phyloP scores from a whole-genome alignment of 352 stramenopile genomes.

The Globisporangium acanthophoron region DNA sequence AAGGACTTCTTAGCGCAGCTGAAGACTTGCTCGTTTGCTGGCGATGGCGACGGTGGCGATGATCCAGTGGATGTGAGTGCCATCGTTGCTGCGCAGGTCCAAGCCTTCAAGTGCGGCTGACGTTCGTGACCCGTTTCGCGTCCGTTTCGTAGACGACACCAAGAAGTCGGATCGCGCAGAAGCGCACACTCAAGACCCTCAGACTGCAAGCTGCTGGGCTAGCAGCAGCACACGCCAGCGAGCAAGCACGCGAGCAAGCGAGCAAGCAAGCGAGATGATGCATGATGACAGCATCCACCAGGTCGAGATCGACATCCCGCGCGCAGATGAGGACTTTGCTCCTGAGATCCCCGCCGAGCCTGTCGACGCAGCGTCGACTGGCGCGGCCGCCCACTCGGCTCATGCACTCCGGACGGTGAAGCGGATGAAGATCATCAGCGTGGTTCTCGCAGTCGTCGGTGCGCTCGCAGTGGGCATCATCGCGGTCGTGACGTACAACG shows the following conservation, averaged over 20 bases:
- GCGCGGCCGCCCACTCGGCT: background rate
- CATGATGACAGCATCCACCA: slow-evolving; percentile 6
- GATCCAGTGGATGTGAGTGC: background rate
- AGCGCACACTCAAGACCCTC: too few relatives aligned
- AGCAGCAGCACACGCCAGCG: too few relatives aligned
- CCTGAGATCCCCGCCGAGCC: background rate
- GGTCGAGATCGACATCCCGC: slow-evolving; percentile 6
- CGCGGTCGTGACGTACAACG: slow-evolving; percentile 4
- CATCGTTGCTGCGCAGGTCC: slow-evolving; percentile 1
- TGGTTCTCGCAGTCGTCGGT: slow-evolving; percentile 11
- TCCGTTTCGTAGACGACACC: background rate
- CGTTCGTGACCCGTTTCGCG: background rate
- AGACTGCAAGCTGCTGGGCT: background rate
- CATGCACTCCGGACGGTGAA: background rate
- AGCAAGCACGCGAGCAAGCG: background rate
- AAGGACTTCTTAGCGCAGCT: slow-evolving; percentile 36
- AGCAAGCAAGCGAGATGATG: slow-evolving; percentile 1
- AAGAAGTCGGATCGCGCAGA: too few relatives aligned
- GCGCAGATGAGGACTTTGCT: background rate
- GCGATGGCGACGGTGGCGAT: background rate
- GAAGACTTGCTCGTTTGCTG: slow-evolving; percentile 5
- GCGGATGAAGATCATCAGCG: slow-evolving; percentile 14
- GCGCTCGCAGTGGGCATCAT: slow-evolving; percentile 10
- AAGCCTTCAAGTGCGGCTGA: background rate
- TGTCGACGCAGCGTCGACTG: background rate